These are phyloP conservation scores for Agrocybe chaxingu DNA, from an alignment of 768 basidiomycete species.

Conservation along the genomic window DNA sequence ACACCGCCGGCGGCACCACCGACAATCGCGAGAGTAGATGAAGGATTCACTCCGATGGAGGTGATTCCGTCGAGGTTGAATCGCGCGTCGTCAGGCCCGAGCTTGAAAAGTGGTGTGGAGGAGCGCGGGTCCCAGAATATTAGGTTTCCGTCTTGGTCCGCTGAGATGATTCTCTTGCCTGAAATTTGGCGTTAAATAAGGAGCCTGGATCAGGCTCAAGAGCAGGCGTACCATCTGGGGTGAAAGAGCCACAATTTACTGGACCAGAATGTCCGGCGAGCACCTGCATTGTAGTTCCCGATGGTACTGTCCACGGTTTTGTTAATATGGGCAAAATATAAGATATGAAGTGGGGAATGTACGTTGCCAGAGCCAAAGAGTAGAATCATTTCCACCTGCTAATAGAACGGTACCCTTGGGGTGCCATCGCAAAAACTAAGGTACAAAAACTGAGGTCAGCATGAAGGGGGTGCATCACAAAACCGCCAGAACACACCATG, in stretches of 20 bases:
- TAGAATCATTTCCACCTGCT: constrained; percentile 90
- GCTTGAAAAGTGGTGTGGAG: constrained; percentile 76
- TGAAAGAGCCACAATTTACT: constrained; percentile 86
- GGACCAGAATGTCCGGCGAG: constrained; percentile 87
- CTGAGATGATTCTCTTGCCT: constrained; percentile 90
- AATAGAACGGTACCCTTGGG: constrained; percentile 87
- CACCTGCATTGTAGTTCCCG: constrained; percentile 93
- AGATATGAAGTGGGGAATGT: constrained; percentile 23
- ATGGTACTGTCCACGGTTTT: constrained; percentile 64
- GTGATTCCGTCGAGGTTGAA: constrained; percentile 86
- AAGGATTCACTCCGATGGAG: constrained; percentile 77
- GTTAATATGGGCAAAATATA: neutral
- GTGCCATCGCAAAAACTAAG: constrained; percentile 93
- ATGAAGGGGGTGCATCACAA: neutral
- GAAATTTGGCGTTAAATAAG: constrained; percentile 2
- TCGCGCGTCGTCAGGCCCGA: constrained; percentile 64
- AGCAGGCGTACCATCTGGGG: constrained; percentile 68
- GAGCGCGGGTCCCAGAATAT: constrained; percentile 92
- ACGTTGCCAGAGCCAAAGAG: constrained; percentile 98
- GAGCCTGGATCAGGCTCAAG: neutral
- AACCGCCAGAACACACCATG: constrained; percentile 55
- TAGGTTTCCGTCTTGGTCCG: constrained; percentile 75
- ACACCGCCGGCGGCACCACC: constrained; percentile 86
- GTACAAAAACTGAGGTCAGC: constrained; percentile 4
- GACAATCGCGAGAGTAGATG: constrained; percentile 87